Conservation (phyloP, 345 rosid species). For the Rubroshorea leprosula region DNA sequence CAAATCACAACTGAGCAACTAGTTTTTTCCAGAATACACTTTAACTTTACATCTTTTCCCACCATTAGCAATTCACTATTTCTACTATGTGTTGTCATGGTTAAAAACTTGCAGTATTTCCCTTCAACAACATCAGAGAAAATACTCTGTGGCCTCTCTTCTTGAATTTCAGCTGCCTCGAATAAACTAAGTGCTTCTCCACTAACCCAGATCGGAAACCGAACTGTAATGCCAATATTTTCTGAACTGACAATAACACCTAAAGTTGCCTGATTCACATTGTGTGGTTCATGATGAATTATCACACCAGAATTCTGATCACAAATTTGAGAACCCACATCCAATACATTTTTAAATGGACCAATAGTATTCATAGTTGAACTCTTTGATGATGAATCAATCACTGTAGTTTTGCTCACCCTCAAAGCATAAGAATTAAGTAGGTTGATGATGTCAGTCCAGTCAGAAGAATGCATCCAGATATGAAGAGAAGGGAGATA, state of each 20-base stretch:
- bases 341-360: slow-evolving; percentile 12
- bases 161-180: slow-evolving; percentile 27
- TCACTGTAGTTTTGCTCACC: slow-evolving; percentile 24
- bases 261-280: slow-evolving; percentile 18
- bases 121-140: slow-evolving; percentile 23
- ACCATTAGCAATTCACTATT: slow-evolving; percentile 34
- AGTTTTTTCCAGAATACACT: slow-evolving; percentile 42
- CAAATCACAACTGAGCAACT: slow-evolving; percentile 35
- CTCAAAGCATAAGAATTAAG: slow-evolving; percentile 30
- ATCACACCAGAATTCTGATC: slow-evolving; percentile 21
- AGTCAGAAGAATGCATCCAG: slow-evolving; percentile 60
- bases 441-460: slow-evolving; percentile 48
- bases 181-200: slow-evolving; percentile 26
- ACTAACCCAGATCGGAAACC: slow-evolving; percentile 43
- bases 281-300: slow-evolving; percentile 23
- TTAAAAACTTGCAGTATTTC: slow-evolving; percentile 40
- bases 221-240: slow-evolving; percentile 44
- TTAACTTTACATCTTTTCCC: slow-evolving; percentile 44
- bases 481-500: slow-evolving; percentile 67
- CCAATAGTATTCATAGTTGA: slow-evolving; percentile 18
- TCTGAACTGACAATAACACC: slow-evolving; percentile 40
- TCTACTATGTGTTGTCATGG: slow-evolving; percentile 39
- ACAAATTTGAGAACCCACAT: slow-evolving; percentile 25
- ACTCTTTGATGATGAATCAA: slow-evolving; percentile 22
- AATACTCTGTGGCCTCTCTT: slow-evolving; percentile 24